Evolutionary conservation across 768 basidiomycete species (phyloP).

Genomic region (Podaxis sp.): DNA sequence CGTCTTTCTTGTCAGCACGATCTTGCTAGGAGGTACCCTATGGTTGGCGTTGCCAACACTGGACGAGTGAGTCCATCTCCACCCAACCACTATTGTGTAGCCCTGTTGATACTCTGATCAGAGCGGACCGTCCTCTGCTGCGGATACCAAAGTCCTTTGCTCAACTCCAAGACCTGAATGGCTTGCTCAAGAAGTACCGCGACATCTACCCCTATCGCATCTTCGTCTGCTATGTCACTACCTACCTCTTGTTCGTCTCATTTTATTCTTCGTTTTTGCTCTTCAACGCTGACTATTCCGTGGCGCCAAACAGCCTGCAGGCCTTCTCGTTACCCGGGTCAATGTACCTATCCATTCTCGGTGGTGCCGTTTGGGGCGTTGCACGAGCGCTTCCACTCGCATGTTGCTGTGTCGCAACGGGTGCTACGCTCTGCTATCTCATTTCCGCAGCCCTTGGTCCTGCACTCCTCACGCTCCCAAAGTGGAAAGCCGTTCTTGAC

Average conservation of each 20-base stretch:
- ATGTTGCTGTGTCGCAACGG: constrained; percentile 88
- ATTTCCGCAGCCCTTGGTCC: constrained; percentile 92
- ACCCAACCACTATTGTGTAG: constrained; percentile 1
- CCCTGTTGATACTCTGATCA: constrained; percentile 29
- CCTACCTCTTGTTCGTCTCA: constrained; percentile 83
- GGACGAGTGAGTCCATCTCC: constrained; percentile 57
- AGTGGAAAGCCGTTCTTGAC: constrained; percentile 81
- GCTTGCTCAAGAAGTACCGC: constrained; percentile 87
- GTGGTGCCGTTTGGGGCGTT: constrained; percentile 94
- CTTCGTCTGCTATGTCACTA: constrained; percentile 81
- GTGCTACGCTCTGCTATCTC: constrained; percentile 89
- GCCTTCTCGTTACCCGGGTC: constrained; percentile 96
- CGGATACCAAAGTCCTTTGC: constrained; percentile 87
- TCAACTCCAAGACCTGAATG: constrained; percentile 84
- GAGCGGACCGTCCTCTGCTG: constrained; percentile 72
- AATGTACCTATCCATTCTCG: constrained; percentile 97
- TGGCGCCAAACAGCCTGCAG: constrained; percentile 63
- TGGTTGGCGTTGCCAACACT: constrained; percentile 80
- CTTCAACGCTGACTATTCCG: constrained; percentile 3
- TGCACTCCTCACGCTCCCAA: constrained; percentile 83
- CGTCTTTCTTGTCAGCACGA: constrained; percentile 70
- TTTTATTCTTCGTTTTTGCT: constrained; percentile 20
- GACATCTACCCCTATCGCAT: constrained; percentile 85
- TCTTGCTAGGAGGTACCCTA: constrained; percentile 74
- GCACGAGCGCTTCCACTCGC: constrained; percentile 84